phyloP scores from a whole-genome alignment of 108 stramenopile species.

The Epithemia pelagica region DNA sequence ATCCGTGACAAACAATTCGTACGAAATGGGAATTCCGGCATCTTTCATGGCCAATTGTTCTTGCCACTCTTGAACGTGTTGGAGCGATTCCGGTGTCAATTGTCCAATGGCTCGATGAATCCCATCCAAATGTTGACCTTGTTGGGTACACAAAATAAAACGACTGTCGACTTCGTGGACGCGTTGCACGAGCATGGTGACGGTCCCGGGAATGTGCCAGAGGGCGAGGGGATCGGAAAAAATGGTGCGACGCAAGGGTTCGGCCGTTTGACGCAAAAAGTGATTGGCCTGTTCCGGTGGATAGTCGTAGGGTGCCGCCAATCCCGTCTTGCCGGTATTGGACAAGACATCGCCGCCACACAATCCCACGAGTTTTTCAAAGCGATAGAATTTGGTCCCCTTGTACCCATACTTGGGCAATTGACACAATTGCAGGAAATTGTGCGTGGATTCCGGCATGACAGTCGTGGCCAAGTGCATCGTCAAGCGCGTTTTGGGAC shows the following conservation, averaged over 20 bases:
- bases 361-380: conserved; percentile 68
- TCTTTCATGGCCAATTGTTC: conserved; percentile 49
- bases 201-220: conserved; percentile 46
- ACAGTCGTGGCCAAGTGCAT: conserved; percentile 64
- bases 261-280: not conserved
- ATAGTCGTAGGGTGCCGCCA: not conserved
- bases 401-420: conserved; percentile 40
- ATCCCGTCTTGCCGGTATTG: conserved; percentile 29
- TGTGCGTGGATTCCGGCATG: conserved; percentile 56
- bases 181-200: conserved; percentile 66
- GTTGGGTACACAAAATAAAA: conserved; percentile 59
- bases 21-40: conserved; percentile 53
- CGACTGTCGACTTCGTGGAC: conserved; percentile 73
- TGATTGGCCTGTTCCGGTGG: not conserved
- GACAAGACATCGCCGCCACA: conserved; percentile 58
- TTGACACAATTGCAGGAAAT: conserved; percentile 41
- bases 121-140: conserved; percentile 79
- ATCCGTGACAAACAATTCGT: conserved; percentile 43
- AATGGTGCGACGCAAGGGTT: conserved; percentile 8
- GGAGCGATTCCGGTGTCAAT: conserved; percentile 54
- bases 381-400: conserved; percentile 47
- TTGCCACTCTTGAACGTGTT: conserved; percentile 50
- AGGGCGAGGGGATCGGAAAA: conserved; percentile 32
- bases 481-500: conserved; percentile 29
- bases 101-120: conserved; percentile 77